phyloP scores from a whole-genome alignment of 1,139 yeast species.

The Taphrina communis region DNA sequence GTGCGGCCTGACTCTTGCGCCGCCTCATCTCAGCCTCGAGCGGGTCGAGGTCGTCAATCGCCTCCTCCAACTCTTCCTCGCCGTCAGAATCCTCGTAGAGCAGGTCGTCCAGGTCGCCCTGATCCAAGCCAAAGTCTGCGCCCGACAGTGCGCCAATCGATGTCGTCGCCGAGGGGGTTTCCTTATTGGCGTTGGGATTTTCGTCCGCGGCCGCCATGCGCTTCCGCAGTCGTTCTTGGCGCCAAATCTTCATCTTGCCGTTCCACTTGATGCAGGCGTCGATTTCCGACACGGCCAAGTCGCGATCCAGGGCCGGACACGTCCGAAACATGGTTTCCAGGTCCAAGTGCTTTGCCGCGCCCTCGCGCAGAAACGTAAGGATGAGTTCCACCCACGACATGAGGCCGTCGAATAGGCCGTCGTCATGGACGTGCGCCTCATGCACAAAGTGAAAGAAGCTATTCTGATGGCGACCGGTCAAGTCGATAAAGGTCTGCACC shows the following conservation, averaged over 20 bases:
- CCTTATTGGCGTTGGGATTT: conserved; percentile 52
- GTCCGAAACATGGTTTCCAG: conserved; percentile 49
- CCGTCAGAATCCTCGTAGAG: conserved; percentile 48
- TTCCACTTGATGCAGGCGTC: conserved; percentile 58
- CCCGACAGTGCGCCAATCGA: conserved; percentile 57
- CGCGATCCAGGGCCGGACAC: conserved; percentile 52
- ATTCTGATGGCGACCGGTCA: conserved; percentile 73
- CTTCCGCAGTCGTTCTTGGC: conserved; percentile 50
- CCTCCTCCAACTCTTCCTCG: conserved; percentile 44
- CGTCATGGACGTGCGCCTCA: conserved; percentile 74
- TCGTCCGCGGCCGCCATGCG: conserved; percentile 47
- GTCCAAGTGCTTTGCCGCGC: conserved; percentile 54
- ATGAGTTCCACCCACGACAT: conserved; percentile 72
- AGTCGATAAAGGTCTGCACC: conserved; percentile 67
- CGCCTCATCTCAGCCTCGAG: conserved; percentile 46
- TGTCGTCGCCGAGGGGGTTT: conserved; percentile 55
- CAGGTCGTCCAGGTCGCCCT: conserved; percentile 65
- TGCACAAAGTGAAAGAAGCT: conserved; percentile 76
- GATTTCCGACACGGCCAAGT: conserved; percentile 56
- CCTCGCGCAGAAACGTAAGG: conserved; percentile 65
- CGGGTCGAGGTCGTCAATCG: conserved; percentile 45
- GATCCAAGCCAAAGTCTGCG: conserved; percentile 64
- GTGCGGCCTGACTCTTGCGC: conserved; percentile 40
- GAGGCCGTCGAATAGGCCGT: conserved; percentile 72
- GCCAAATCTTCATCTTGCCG: conserved; percentile 55